Evolutionary conservation across 1,284 basidiomycete species (phyloP), one percentile per base, ranked within the genome.

Genomic region (Moesziomyces globuligerus): DNA sequence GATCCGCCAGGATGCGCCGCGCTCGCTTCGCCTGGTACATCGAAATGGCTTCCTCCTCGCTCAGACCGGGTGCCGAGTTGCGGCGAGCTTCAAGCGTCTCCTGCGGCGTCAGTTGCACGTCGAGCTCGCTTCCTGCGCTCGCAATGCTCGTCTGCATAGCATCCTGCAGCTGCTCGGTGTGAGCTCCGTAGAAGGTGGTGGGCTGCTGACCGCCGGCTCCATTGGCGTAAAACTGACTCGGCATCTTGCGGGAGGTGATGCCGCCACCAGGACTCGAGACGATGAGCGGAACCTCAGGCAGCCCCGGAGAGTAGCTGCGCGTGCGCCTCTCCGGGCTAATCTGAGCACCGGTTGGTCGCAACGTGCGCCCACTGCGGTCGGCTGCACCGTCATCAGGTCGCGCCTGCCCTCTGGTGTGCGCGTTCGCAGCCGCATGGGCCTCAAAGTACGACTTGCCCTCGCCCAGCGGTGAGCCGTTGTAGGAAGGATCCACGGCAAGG

Each of bases 1-100:
- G 84, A 20, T 89, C 88, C 74, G 94, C 62, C 40, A 75, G 23
- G 28, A 81, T 74, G 18, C 73, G 42, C 46, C 75, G 50, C 8
- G 66, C 66, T 10, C 75, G 61, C 48, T 73, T 76, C 10, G 74
- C 74, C 20, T 68, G 67, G 25, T 56, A 72, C 9, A 74, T 54
- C 1, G 72, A 64, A 10, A 74, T 57, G 6, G 71, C 74, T 38
- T 78, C 69, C 24, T 70, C 59, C 36, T 75, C 79, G 47, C 54
- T 68, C 28, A 65, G 32, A 4, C 38, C 32, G 11, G 64, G 68
- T 2, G 54, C 45, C 3, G 69, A 41, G 1, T 49, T 53, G 26
- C 34, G 38, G 6, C 54, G 58, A n/a, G 55, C 60, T 18, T 60
- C 57, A 24, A 42, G 50, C 21, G 57, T 51, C 25, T 74, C 69